These are phyloP conservation scores for Salpingoeca rosetta DNA, from an alignment of 78 protist genomes.

Conservation along the genomic window DNA sequence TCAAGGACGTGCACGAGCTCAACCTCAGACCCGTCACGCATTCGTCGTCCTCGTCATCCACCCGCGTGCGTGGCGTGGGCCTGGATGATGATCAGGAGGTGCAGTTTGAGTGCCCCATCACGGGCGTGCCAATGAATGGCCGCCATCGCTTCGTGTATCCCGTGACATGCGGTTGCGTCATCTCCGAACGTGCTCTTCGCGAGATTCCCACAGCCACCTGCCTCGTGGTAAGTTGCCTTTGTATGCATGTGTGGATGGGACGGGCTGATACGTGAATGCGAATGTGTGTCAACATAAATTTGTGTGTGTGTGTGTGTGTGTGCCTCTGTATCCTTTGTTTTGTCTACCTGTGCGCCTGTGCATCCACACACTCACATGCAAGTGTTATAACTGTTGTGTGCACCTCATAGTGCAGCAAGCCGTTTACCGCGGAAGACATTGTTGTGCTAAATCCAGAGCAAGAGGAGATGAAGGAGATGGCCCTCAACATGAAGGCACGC, in stretches of 20 bases:
- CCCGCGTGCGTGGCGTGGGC: neutral
- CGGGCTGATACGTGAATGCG: too few relatives aligned
- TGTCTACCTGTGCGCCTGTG: too few relatives aligned
- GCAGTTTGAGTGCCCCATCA: neutral
- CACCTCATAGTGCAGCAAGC: neutral
- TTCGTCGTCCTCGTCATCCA: neutral
- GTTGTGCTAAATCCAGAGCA: neutral
- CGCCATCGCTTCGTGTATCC: neutral
- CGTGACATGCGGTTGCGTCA: constrained; percentile 1
- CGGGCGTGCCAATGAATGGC: neutral
- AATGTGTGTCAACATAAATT: too few relatives aligned
- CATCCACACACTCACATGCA: too few relatives aligned
- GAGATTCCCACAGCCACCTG: neutral
- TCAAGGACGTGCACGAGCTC: neutral
- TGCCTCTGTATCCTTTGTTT: too few relatives aligned
- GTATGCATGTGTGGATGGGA: too few relatives aligned
- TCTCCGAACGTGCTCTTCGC: neutral
- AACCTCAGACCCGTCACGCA: neutral
- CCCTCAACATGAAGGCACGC: neutral
- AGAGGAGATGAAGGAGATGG: neutral
- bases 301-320: too few relatives aligned
- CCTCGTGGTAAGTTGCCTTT: too few relatives aligned
- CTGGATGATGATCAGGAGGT: neutral
- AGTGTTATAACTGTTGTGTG: too few relatives aligned
- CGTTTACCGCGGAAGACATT: neutral